A percentile compares a stretch with the other conserved stretches of the same genome.
Evolutionary conservation across 352 stramenopile genomes (phyloP).

Genomic region (Pythium brassicae): DNA sequence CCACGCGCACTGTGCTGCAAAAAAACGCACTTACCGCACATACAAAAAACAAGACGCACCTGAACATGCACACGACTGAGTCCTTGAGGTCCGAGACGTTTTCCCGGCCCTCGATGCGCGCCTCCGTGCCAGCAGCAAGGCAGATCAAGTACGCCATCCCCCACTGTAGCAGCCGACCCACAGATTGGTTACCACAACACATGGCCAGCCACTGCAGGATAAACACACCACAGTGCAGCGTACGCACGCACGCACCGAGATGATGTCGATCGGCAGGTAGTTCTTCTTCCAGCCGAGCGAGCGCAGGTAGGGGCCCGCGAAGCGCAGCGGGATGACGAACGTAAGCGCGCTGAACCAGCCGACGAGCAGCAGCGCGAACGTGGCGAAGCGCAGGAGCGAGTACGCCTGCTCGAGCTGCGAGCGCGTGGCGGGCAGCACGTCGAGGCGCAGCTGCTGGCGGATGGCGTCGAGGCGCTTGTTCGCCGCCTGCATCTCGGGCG

Average conservation of each 20-base stretch:
- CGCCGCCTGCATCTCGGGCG: slow-evolving; percentile 39
- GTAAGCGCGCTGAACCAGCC: slow-evolving; percentile 70
- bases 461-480: slow-evolving; percentile 58
- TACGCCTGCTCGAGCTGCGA: slow-evolving; percentile 53
- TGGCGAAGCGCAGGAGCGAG: slow-evolving; percentile 63
- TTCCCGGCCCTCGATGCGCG: slow-evolving; percentile 42
- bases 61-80: slow-evolving; percentile 82
- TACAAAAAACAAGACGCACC: slow-evolving; percentile 20
- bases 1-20: no score
- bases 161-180: slow-evolving; percentile 4
- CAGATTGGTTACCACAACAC: background rate
- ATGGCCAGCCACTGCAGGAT: background rate
- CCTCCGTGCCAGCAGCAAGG: slow-evolving; percentile 44
- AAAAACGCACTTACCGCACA: background rate
- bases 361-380: slow-evolving; percentile 64
- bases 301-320: slow-evolving; percentile 40
- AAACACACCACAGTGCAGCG: background rate
- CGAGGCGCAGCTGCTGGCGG: slow-evolving; percentile 58
- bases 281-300: slow-evolving; percentile 68
- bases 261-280: slow-evolving; percentile 72
- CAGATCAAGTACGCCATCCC: slow-evolving; percentile 35
- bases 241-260: slow-evolving; percentile 32
- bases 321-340: slow-evolving; percentile 64
- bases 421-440: slow-evolving; percentile 36
- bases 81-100: slow-evolving; percentile 50